phyloP scores from a whole-genome alignment of 306 rosid genomes.

The Casuarina glauca region DNA sequence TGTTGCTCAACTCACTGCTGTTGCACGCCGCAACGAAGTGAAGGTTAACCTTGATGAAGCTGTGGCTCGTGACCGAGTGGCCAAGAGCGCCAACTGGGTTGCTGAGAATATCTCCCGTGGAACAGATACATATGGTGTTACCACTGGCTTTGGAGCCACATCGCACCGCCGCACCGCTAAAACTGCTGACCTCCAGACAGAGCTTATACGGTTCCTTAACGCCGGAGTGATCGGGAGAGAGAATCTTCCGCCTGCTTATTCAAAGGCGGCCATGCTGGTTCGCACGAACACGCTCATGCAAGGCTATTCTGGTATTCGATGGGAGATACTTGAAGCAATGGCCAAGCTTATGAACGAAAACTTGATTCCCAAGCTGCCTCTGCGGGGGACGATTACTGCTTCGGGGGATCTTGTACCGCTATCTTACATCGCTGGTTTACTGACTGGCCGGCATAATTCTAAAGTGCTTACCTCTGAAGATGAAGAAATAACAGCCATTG shows the following conservation, averaged over 20 bases:
- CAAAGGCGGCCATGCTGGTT: constrained; percentile 40
- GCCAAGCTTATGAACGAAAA: constrained; percentile 37
- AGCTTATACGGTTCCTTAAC: constrained; percentile 41
- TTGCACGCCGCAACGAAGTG: constrained; percentile 33
- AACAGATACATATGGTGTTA: constrained; percentile 37
- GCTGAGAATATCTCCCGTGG: constrained; percentile 28
- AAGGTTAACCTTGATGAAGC: constrained; percentile 25
- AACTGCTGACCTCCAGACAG: constrained; percentile 34
- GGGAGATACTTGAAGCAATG: constrained; percentile 34
- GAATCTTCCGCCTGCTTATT: constrained; percentile 25
- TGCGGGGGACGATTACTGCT: constrained; percentile 42
- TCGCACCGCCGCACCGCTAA: constrained; percentile 36
- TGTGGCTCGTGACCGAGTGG: constrained; percentile 30
- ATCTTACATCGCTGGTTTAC: constrained; percentile 39
- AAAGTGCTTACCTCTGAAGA: constrained; percentile 25
- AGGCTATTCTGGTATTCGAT: constrained; percentile 41
- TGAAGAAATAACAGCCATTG: constrained; percentile 26
- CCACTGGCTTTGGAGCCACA: constrained; percentile 41
- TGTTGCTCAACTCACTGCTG: constrained; percentile 32
- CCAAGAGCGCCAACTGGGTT: constrained; percentile 39
- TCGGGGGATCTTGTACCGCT: constrained; percentile 45
- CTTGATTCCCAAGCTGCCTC: constrained; percentile 36
- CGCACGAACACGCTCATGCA: constrained; percentile 41
- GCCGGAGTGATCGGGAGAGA: constrained; percentile 38
- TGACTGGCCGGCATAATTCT: constrained; percentile 40